Percentiles rank a stretch among this genome's conserved stretches.
Evolutionary conservation across 192 early-diverging fungal species (phyloP).

Genomic region (Backusella morwellensis): DNA sequence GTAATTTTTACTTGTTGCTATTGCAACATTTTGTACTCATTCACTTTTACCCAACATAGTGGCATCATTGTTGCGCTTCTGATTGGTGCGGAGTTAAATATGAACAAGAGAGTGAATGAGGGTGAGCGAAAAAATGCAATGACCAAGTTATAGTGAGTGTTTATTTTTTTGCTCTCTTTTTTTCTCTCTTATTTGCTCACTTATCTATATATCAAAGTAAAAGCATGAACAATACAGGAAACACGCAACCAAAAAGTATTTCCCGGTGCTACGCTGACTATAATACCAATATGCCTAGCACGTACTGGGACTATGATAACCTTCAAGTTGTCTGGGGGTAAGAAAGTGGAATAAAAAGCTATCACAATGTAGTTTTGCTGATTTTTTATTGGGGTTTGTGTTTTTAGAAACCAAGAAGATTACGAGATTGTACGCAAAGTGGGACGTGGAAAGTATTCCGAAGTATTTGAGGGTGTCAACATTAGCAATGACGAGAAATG

Average conservation of each 20-base stretch:
- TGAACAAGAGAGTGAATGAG: neutral
- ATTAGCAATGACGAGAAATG: conserved; percentile 82
- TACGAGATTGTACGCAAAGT: conserved; percentile 98
- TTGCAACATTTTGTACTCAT: neutral
- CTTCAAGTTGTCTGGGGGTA: conserved; percentile 92
- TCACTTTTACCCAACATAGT: neutral
- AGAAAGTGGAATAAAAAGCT: conserved; percentile 12
- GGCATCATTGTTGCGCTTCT: neutral
- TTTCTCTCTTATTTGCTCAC: neutral
- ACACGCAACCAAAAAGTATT: conserved; percentile 39
- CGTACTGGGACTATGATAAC: conserved; percentile 99
- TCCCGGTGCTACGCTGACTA: conserved; percentile 89
- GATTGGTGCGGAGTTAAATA: neutral
- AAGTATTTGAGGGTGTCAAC: conserved; percentile 98
- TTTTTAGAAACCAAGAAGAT: conserved; percentile 79
- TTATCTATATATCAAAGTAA: neutral
- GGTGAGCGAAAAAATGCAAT: neutral
- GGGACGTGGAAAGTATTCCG: conserved; percentile 98
- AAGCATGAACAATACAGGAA: neutral
- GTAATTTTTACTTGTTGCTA: neutral
- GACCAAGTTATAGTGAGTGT: neutral
- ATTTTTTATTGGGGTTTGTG: neutral
- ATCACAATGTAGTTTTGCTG: no score
- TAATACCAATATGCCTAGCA: conserved; percentile 73
- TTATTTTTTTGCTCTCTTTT: neutral